phyloP scores from a whole-genome alignment of 495 filamentous ascomycete genomes.

The Saxophila tyrrhenica region DNA sequence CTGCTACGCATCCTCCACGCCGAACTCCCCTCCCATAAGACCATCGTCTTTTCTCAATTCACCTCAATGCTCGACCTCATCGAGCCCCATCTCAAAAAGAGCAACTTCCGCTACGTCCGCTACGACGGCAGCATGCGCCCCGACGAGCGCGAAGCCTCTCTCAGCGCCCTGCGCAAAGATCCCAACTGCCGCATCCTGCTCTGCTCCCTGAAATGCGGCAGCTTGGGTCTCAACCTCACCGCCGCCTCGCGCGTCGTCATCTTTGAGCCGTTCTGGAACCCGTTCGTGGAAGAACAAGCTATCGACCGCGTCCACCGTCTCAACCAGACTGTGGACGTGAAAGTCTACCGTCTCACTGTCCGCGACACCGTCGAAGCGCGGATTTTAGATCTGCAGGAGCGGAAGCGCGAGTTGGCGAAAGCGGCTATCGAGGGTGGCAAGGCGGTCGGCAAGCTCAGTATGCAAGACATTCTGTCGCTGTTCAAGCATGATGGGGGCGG shows the following conservation, averaged over 20 bases:
- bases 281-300: conserved; percentile 96
- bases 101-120: conserved; percentile 56
- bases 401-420: conserved; percentile 79
- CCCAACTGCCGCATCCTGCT: conserved; percentile 65
- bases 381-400: conserved; percentile 83
- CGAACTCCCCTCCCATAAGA: conserved; percentile 71
- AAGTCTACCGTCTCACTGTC: conserved; percentile 87
- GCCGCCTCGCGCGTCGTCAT: conserved; percentile 90
- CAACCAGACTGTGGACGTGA: conserved; percentile 86
- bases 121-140: conserved; percentile 97
- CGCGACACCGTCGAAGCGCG: conserved; percentile 77
- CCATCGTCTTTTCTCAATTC: conserved; percentile 96
- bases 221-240: conserved; percentile 85
- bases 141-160: conserved; percentile 77
- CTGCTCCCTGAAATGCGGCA: conserved; percentile 86
- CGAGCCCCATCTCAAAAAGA: conserved; percentile 72
- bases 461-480: conserved; percentile 86
- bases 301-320: conserved; percentile 96
- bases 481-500: conserved; percentile 61
- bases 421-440: conserved; percentile 68
- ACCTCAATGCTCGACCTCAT: conserved; percentile 96
- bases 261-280: conserved; percentile 97
- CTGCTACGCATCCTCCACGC: conserved; percentile 69
- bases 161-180: conserved; percentile 64
- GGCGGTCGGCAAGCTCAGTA: conserved; percentile 67